Percentiles rank a stretch among this genome's conserved stretches.
These are phyloP conservation scores for Lactarius vividus DNA, from an alignment of 768 basidiomycete genomes.

Conservation along the genomic window DNA sequence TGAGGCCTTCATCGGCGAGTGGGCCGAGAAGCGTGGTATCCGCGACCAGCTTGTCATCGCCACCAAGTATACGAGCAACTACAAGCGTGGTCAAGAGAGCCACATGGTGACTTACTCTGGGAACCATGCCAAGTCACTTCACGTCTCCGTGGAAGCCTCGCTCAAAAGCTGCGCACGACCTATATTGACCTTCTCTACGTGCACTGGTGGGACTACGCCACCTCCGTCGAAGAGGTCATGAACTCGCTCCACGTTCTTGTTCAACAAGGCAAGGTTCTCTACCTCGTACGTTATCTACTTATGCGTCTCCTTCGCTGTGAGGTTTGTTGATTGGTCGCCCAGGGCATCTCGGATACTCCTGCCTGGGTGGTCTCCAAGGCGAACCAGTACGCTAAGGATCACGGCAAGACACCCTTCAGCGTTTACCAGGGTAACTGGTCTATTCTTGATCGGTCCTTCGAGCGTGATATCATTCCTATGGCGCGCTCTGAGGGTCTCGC, in stretches of 20 bases:
- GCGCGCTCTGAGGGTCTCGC: constrained; percentile 18
- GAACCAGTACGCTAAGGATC: constrained; percentile 12
- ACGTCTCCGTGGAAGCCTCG: constrained; percentile 40
- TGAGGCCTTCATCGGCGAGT: constrained; percentile 53
- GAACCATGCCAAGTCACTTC: constrained; percentile 44
- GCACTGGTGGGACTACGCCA: constrained; percentile 53
- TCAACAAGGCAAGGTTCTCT: constrained; percentile 45
- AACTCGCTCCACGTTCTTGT: constrained; percentile 51
- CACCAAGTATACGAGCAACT: constrained; percentile 35
- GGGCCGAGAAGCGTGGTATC: constrained; percentile 44
- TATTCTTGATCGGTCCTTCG: constrained; percentile 37
- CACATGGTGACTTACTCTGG: constrained; percentile 38
- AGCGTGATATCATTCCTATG: constrained; percentile 44
- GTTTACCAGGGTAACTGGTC: constrained; percentile 43
- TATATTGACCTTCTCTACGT: constrained; percentile 50
- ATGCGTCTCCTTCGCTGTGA: not conserved
- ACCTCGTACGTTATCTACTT: constrained; percentile 27
- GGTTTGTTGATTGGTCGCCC: not conserved
- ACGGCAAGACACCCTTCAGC: constrained; percentile 42
- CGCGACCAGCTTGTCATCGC: constrained; percentile 50
- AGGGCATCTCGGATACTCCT: constrained; percentile 35
- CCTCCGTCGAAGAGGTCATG: constrained; percentile 57
- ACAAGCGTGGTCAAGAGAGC: constrained; percentile 28
- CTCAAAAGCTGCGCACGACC: constrained; percentile 46
- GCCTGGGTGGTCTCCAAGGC: constrained; percentile 40